phyloP scores from a whole-genome alignment of 495 filamentous ascomycete genomes.

The Stereocaulon alpinum region DNA sequence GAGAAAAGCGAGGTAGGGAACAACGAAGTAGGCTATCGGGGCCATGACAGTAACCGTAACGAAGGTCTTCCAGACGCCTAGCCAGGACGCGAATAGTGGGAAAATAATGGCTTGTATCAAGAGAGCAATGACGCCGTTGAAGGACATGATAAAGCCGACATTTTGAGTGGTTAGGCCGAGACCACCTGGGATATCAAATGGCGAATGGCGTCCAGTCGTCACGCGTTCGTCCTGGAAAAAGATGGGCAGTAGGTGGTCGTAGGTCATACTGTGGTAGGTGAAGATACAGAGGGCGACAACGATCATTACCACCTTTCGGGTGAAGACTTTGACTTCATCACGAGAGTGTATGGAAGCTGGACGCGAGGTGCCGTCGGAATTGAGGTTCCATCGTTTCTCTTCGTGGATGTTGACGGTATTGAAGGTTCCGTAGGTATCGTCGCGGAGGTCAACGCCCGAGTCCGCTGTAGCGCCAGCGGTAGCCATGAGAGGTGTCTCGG shows the following conservation, averaged over 20 bases:
- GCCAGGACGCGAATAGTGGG: conserved; percentile 53
- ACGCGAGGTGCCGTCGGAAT: conserved; percentile 36
- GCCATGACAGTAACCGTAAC: conserved; percentile 63
- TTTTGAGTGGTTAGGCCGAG: conserved; percentile 61
- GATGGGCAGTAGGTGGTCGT: conserved; percentile 73
- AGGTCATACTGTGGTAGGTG: conserved; percentile 82
- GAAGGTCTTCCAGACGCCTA: conserved; percentile 70
- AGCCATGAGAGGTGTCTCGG: conserved; percentile 59
- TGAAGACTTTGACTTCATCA: conserved; percentile 43
- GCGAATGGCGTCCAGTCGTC: conserved; percentile 25
- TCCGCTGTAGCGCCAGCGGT: conserved; percentile 61
- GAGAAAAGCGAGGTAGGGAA: conserved; percentile 57
- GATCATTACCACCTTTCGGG: conserved; percentile 55
- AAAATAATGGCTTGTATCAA: conserved; percentile 70
- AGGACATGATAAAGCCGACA: conserved; percentile 68
- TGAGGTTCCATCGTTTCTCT: conserved; percentile 40
- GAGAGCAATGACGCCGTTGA: conserved; percentile 70
- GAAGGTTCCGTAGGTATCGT: conserved; percentile 73
- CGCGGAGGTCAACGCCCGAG: conserved; percentile 56
- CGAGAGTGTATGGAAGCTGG: conserved; percentile 25
- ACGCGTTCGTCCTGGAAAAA: conserved; percentile 62
- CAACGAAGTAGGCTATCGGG: conserved; percentile 64
- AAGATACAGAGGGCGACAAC: conserved; percentile 68
- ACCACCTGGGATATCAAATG: conserved; percentile 58
- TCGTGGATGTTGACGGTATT: conserved; percentile 44